Evolutionary conservation across 352 stramenopile species (phyloP).

Genomic region (Phytophthora capsici): DNA sequence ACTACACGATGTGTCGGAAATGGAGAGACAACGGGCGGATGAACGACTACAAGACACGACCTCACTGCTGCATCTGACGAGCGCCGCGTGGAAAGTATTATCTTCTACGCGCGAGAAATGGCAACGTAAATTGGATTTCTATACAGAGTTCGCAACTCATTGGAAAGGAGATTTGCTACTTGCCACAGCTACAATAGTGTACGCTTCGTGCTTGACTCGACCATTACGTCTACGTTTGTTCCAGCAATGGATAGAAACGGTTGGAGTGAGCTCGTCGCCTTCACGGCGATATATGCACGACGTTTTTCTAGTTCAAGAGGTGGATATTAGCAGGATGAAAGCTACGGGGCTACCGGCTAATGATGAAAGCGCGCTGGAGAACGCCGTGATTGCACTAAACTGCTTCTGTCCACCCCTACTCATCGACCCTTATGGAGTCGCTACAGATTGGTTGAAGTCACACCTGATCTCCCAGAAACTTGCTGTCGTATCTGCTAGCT

Average conservation of each 20-base stretch:
- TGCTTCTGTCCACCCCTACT: conserved; percentile 61
- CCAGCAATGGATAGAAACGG: conserved; percentile 41
- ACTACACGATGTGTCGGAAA: conserved; percentile 52
- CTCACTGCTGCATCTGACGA: conserved; percentile 60
- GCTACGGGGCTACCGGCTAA: conserved; percentile 47
- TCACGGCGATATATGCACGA: conserved; percentile 22
- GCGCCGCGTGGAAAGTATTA: conserved; percentile 62
- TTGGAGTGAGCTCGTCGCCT: conserved; percentile 45
- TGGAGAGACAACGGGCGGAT: conserved; percentile 58
- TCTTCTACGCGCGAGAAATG: conserved; percentile 52
- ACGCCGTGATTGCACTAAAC: conserved; percentile 42
- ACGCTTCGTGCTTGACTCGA: conserved; percentile 45
- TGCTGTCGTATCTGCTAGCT: conserved; percentile 20
- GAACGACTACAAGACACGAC: conserved; percentile 57
- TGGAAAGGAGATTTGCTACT: conserved; percentile 73
- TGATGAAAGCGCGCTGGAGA: conserved; percentile 53
- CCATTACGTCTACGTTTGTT: conserved; percentile 29
- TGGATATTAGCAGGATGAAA: conserved; percentile 46
- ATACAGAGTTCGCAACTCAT: conserved; percentile 45
- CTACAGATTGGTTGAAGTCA: conserved; percentile 57
- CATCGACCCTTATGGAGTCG: conserved; percentile 67
- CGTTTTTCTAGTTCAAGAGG: conserved; percentile 46
- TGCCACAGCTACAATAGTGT: conserved; percentile 55
- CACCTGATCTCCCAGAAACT: conserved; percentile 26
- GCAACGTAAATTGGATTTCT: conserved; percentile 45